Conservation (phyloP, 768 basidiomycete species). For the Rhizopogon roseolus region DNA sequence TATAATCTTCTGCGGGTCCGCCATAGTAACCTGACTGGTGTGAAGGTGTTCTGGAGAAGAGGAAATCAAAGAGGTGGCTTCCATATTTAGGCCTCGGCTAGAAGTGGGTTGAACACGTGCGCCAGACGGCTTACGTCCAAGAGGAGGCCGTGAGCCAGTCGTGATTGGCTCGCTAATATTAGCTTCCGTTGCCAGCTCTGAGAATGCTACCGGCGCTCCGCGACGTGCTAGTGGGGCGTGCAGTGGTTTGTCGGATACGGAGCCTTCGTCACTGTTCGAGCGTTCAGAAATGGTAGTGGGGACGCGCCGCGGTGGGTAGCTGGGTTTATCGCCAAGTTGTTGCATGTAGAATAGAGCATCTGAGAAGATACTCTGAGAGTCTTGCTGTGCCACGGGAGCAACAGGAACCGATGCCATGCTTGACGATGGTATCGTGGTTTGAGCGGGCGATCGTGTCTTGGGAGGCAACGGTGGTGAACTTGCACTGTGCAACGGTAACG, state of each 20-base stretch:
- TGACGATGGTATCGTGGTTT: constrained; percentile 12
- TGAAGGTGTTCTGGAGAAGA: constrained; percentile 25
- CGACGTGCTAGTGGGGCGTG: constrained; percentile 13
- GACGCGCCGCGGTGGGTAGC: constrained; percentile 28
- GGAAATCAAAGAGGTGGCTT: constrained; percentile 33
- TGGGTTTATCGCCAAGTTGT: constrained; percentile 37
- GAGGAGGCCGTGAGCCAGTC: constrained; percentile 30
- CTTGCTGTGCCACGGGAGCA: constrained; percentile 25
- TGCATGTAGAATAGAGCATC: constrained; percentile 72
- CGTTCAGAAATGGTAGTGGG: constrained; percentile 42
- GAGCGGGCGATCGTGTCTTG: constrained; percentile 14
- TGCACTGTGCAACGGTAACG: constrained; percentile 9
- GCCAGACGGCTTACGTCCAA: constrained; percentile 74
- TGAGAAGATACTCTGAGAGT: constrained; percentile 36
- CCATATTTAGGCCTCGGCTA: constrained; percentile 34
- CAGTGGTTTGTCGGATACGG: constrained; percentile 26
- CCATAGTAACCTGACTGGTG: constrained; percentile 33
- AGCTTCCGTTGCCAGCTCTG: constrained; percentile 10
- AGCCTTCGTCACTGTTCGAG: constrained; percentile 33
- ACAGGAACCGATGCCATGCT: constrained; percentile 9
- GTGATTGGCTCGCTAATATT: constrained; percentile 30
- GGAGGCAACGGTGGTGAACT: constrained; percentile 16
- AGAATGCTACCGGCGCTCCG: constrained; percentile 13
- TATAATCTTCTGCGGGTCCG: constrained; percentile 7
- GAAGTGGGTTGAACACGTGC: constrained; percentile 60